Percentiles rank a stretch among this genome's conserved stretches.
Evolutionary conservation across 306 rosid genomes (phyloP).

Genomic region (Corylus heterophylla): DNA sequence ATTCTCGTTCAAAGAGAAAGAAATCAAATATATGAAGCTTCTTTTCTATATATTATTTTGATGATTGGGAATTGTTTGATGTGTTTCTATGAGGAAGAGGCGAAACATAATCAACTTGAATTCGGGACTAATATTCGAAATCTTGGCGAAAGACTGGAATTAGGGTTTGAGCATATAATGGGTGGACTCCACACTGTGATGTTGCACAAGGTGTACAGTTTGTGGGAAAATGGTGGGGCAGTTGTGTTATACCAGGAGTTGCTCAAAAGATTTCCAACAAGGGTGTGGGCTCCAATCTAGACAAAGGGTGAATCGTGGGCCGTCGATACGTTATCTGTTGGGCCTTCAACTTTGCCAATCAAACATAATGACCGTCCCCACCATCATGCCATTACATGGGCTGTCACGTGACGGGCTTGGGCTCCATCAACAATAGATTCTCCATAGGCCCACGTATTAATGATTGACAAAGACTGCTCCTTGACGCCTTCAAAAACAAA

Average conservation of each 20-base stretch:
- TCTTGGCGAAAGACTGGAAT: no score
- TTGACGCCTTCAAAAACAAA: neutral
- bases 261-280: no score
- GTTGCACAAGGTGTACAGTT: no score
- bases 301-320: neutral
- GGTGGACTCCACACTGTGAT: no score
- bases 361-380: neutral
- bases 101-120: no score
- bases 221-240: neutral
- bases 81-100: no score
- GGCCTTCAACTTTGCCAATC: neutral
- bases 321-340: neutral
- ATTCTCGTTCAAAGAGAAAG: no score
- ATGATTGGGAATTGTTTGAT: no score
- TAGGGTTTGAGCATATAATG: no score
- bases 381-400: neutral
- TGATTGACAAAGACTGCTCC: neutral
- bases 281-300: neutral
- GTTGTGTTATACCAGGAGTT: neutral
- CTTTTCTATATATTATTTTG: no score
- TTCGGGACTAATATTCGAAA: no score
- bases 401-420: neutral
- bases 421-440: neutral
- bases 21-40: no score
- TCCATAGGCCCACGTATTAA: neutral